Evolutionary conservation across 306 rosid genomes (phyloP).

Genomic region (Vigna hirtella): DNA sequence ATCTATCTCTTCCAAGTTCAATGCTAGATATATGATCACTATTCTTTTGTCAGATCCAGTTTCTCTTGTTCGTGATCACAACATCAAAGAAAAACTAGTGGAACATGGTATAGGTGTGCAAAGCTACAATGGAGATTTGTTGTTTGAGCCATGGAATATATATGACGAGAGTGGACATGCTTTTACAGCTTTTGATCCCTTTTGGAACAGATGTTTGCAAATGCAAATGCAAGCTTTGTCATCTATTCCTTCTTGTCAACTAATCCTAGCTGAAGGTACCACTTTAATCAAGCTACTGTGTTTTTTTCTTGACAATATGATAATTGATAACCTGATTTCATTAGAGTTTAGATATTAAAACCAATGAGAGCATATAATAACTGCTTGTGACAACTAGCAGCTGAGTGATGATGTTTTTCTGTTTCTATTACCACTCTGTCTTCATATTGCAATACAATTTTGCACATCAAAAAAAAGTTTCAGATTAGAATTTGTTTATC

Average conservation of each 20-base stretch:
- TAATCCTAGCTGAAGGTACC: constrained; percentile 11
- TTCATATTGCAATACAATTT: neutral
- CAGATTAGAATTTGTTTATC: neutral
- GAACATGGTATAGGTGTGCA: neutral
- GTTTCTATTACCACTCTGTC: neutral
- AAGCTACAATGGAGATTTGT: constrained; percentile 31
- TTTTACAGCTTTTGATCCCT: constrained; percentile 30
- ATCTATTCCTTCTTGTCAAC: constrained; percentile 18
- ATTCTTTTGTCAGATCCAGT: constrained; percentile 33
- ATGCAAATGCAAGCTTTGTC: constrained; percentile 17
- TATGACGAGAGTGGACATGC: constrained; percentile 21
- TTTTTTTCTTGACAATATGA: neutral
- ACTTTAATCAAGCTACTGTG: neutral
- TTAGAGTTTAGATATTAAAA: neutral
- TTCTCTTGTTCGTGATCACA: constrained; percentile 45
- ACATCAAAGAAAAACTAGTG: constrained; percentile 26
- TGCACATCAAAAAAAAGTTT: neutral
- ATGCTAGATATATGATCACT: constrained; percentile 10
- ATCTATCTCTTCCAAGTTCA: neutral
- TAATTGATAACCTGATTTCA: neutral
- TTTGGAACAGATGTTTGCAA: constrained; percentile 43
- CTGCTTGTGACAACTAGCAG: neutral
- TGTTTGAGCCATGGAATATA: constrained; percentile 28
- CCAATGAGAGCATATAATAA: neutral
- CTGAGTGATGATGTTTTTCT: neutral